Base-by-base conservation (phyloP, 2,329 filamentous ascomycete genomes). In the Hymenoscyphus fraxineus region DNA sequence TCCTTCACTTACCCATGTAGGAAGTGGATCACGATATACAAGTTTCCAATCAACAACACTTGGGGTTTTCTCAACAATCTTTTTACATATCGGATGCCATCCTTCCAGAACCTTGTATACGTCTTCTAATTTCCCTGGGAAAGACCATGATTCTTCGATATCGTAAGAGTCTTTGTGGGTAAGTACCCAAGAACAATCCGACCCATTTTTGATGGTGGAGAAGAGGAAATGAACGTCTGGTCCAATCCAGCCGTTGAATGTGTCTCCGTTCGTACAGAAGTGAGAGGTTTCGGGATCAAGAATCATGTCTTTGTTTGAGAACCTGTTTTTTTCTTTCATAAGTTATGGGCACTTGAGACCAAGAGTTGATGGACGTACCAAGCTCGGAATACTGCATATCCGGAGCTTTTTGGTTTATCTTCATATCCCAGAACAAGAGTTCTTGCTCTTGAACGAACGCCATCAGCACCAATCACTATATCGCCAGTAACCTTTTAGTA, bases 101-200 rank as follows among this genome's bases (percentile, higher is more conserved):
- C 67, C 70, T 40, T 70, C 67, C 6, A 71, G 55, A 6, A 69
- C 64, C 72, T 73, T 64, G n/a, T 63, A 61, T 12, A 68, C 69
- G 32, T 73, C 69, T 47, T 67, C 64, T 1, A 68, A 35, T 16
- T 68, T 65, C 0, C 64, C 66, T 15, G 64, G 64, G 22, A 64
- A 64, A 9, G 77, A 78, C 79, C 79, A 81, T 22, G 77, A 80
- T 68, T 82, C 78, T 57, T 80, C 76, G 61, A 82, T 81, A 63
- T 80, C 77, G 16, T 74, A 75, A 6, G 79, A 76, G 57, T 71
- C 69, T 13, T 76, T 78, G 68, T 82, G 80, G 32, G 83, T 84
- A 59, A 82, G 79, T 2, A 83, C 83, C 83, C 83, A 85, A 64
- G 78, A 81, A 68, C 84, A 81, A 65, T 84, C 82, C 41, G 78